Evolutionary conservation across 1,139 yeast species (phyloP), one percentile per base, ranked within the genome.

Genomic region (Diutina catenulata): DNA sequence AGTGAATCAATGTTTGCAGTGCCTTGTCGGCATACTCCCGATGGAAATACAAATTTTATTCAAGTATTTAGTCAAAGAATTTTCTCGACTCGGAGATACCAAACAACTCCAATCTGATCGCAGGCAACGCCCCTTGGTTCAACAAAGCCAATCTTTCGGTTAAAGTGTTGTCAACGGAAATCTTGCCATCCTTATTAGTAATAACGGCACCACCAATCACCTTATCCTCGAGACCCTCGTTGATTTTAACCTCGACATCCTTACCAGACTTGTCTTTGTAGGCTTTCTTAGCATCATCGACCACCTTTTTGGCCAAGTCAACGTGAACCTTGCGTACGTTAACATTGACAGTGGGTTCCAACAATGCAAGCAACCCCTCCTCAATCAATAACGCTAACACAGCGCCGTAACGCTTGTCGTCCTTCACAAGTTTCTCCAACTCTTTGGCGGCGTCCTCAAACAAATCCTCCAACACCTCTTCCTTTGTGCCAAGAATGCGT

Each of bases 131-230:
- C 52, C 78, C 84, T 57, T 82, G 82, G 37, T 83, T 73, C 53
- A 91, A 70, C 46, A 93, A 66, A 52, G 77, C 74, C 55, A 91
- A 74, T 63, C 99, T 83, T 67, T 88, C 96, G 53, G 86, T 95
- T 53, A 93, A 73, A 29, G 98, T 88, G 66, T 91, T 91, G 62
- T 84, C 70, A 42, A 91, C 86, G 50, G 80, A 88, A 49, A 93
- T 88, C 63, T 82, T 86, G 41, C 94, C 94, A 27, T 74, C 57
- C 33, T 72, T 72, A 54, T 81, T 83, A 42, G 71, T 58, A 38
- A 86, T 70, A 39, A 86, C 59, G 39, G 79, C 86, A 52, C 99
- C 99, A 45, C 99, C 99, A 38, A 93, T 77, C 43, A 65, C 62
- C 45, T 76, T 80, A 40, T 75, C 69, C 45, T 66, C 65, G 55